Evolutionary conservation across 306 rosid species (phyloP).

Genomic region (Delonix regia): DNA sequence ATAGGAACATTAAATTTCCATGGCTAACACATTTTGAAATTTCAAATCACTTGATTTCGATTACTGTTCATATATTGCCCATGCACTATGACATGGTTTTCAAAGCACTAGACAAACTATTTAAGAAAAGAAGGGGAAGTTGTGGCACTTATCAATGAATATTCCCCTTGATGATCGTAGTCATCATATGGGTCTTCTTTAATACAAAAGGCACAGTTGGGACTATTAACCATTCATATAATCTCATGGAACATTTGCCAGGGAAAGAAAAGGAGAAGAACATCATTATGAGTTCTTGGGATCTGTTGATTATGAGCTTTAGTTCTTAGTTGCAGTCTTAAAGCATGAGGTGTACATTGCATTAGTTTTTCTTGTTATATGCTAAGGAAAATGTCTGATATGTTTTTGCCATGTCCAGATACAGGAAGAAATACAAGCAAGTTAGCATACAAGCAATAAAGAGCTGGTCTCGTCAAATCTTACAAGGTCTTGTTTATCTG

Average conservation of each 20-base stretch:
- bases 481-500: constrained; percentile 75
- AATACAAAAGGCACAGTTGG: constrained; percentile 2
- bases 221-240: background rate
- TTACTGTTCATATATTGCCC: background rate
- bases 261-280: background rate
- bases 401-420: constrained; percentile 49
- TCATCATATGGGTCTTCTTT: constrained; percentile 4
- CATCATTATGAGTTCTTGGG: background rate
- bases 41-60: background rate
- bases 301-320: background rate
- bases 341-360: background rate
- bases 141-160: background rate
- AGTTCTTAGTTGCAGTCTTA: background rate
- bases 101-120: background rate
- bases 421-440: constrained; percentile 66
- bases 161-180: background rate
- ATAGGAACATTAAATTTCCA: background rate
- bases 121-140: background rate
- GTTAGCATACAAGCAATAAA: constrained; percentile 72
- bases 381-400: background rate
- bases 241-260: background rate
- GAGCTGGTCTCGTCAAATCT: constrained; percentile 85
- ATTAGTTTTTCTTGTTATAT: constrained; percentile 9
- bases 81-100: background rate
- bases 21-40: background rate